Evolutionary conservation across 148 eudicot genomes (phyloP).

Genomic region (Polygonum aviculare): DNA sequence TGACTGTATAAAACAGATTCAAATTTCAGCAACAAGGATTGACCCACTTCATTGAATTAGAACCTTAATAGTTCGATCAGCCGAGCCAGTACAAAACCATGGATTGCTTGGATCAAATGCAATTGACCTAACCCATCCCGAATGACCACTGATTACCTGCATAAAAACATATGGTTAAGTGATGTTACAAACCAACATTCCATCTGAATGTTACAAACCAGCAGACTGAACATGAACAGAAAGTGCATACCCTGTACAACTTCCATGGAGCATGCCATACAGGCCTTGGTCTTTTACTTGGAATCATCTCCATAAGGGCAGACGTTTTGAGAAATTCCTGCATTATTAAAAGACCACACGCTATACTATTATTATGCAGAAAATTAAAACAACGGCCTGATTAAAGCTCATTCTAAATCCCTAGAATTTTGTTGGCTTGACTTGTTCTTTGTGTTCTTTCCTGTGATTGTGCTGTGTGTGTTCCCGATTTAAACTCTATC

Average conservation of each 20-base stretch:
- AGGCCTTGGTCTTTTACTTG: conserved; percentile 19
- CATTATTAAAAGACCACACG: not conserved
- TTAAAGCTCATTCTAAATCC: not conserved
- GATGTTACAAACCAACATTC: not conserved
- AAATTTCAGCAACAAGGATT: not conserved
- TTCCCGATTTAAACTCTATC: no score
- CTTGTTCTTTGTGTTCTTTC: not conserved
- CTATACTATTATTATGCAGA: not conserved
- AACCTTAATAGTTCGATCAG: conserved; percentile 97
- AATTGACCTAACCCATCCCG: conserved; percentile 98
- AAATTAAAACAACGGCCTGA: not conserved
- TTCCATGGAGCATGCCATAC: conserved; percentile 19
- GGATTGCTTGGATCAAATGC: conserved; percentile 91
- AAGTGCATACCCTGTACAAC: conserved; percentile 17
- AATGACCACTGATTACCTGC: conserved; percentile 94
- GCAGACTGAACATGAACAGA: not conserved
- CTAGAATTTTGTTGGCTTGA: not conserved
- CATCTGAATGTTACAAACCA: not conserved
- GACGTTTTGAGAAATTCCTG: conserved; percentile 13
- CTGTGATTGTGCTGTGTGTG: no score
- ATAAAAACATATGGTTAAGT: not conserved
- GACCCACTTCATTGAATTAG: not conserved
- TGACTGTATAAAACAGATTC: not conserved
- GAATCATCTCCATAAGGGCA: conserved; percentile 19
- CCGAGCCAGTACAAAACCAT: conserved; percentile 99